A percentile compares a stretch with the other conserved stretches of the same genome.
Conservation (phyloP, 83 land plant genomes). For the Diphasiastrum complanatum region DNA sequence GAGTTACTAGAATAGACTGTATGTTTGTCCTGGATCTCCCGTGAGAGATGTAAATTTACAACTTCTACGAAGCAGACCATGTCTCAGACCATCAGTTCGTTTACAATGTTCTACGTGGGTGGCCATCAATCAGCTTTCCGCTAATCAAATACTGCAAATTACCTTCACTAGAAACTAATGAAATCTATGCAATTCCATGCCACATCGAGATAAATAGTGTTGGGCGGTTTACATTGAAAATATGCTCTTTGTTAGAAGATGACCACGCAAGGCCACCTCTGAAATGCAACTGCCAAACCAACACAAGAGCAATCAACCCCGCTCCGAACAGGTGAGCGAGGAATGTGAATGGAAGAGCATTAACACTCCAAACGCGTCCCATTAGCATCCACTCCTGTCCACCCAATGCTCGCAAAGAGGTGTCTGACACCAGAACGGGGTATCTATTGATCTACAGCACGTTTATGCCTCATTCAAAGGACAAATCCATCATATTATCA, state of each 20-base stretch:
- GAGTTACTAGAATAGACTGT: not conserved
- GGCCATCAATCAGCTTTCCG: not conserved
- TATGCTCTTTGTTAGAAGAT: not conserved
- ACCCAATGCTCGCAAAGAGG: too few relatives aligned
- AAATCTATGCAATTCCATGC: not conserved
- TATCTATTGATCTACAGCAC: too few relatives aligned
- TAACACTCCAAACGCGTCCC: not conserved
- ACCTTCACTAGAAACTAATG: not conserved
- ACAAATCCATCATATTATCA: too few relatives aligned
- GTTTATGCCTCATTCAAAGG: too few relatives aligned
- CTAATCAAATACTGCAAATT: not conserved
- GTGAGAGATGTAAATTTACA: too few relatives aligned
- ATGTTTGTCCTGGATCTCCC: too few relatives aligned
- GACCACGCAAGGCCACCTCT: slow-evolving; percentile 1
- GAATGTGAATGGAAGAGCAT: not conserved
- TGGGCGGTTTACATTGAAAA: not conserved
- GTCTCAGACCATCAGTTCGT: not conserved
- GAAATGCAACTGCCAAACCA: not conserved
- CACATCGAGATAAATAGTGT: not conserved
- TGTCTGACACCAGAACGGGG: too few relatives aligned
- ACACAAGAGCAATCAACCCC: too few relatives aligned
- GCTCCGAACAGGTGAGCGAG: too few relatives aligned
- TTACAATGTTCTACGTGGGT: not conserved
- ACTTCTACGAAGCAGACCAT: slow-evolving; percentile 1
- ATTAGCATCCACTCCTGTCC: too few relatives aligned